Percentiles rank a stretch among this genome's conserved stretches.
These are phyloP conservation scores for Lepiota venenata DNA, from an alignment of 768 basidiomycete species.

Conservation along the genomic window DNA sequence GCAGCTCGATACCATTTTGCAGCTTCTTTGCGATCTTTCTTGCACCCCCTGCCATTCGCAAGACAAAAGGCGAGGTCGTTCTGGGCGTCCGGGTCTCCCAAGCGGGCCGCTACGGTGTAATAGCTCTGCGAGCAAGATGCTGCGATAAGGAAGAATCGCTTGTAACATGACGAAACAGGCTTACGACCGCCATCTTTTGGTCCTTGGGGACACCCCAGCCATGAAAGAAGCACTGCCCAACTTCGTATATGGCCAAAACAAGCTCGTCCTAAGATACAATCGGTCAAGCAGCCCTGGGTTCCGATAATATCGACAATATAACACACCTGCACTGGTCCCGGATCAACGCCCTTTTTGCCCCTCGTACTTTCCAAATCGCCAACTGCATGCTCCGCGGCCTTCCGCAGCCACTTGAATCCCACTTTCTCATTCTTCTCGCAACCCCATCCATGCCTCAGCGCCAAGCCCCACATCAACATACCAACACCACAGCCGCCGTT, in stretches of 20 bases:
- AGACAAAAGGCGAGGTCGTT: conserved; percentile 82
- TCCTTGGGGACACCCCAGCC: conserved; percentile 89
- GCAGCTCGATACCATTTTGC: conserved; percentile 92
- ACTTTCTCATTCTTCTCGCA: conserved; percentile 72
- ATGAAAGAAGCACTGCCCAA: conserved; percentile 89
- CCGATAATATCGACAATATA: neutral
- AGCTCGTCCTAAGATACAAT: conserved; percentile 58
- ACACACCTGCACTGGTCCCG: conserved; percentile 50
- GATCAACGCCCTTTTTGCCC: conserved; percentile 43
- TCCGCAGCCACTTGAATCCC: conserved; percentile 80
- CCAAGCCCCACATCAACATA: conserved; percentile 90
- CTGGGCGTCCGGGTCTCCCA: conserved; percentile 88
- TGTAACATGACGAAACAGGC: conserved; percentile 23
- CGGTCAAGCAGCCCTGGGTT: neutral
- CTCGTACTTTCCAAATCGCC: conserved; percentile 68
- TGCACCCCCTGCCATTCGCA: conserved; percentile 84
- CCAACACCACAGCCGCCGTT: conserved; percentile 83
- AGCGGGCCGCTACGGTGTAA: conserved; percentile 75
- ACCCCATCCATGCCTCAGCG: conserved; percentile 88
- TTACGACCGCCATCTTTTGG: conserved; percentile 84
- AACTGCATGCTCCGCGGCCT: conserved; percentile 79
- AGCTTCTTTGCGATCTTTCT: conserved; percentile 83
- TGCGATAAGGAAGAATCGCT: neutral
- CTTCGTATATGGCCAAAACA: conserved; percentile 87
- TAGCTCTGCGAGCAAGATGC: conserved; percentile 52